A percentile compares a stretch with the other conserved stretches of the same genome.
Evolutionary conservation across 1,284 basidiomycete genomes (phyloP).

Genomic region (Ceratobasidium sp.): DNA sequence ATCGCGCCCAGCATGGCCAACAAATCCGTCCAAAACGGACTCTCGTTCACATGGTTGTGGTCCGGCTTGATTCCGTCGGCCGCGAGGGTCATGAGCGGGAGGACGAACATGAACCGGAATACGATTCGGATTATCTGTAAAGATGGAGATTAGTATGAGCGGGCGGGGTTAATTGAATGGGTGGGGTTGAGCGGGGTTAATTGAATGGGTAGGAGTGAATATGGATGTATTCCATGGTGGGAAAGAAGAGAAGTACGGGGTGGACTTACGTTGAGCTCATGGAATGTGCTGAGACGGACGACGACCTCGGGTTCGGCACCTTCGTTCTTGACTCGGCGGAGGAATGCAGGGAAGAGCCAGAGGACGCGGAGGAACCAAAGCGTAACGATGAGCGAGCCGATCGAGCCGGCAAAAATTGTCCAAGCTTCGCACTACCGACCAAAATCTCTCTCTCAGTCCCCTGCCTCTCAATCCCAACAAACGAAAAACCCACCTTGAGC

Average conservation of each 20-base stretch:
- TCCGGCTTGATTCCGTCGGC: slow-evolving; percentile 46
- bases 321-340: slow-evolving; percentile 45
- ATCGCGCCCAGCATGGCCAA: slow-evolving; percentile 75
- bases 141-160: not conserved
- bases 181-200: too few relatives aligned
- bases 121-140: slow-evolving; percentile 48
- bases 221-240: too few relatives aligned
- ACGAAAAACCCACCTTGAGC: slow-evolving; percentile 26
- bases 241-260: not conserved
- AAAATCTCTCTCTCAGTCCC: not conserved
- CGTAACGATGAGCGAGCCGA: slow-evolving; percentile 41
- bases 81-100: slow-evolving; percentile 45
- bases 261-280: slow-evolving; percentile 48
- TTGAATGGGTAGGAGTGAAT: too few relatives aligned
- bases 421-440: slow-evolving; percentile 45
- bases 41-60: slow-evolving; percentile 37
- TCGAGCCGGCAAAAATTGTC: slow-evolving; percentile 46
- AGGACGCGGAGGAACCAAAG: slow-evolving; percentile 43
- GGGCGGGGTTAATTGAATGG: too few relatives aligned
- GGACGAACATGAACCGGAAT: slow-evolving; percentile 48
- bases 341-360: slow-evolving; percentile 47
- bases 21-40: slow-evolving; percentile 63
- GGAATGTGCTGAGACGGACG: slow-evolving; percentile 48
- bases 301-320: slow-evolving; percentile 49
- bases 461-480: not conserved